phyloP scores from a whole-genome alignment of 192 early-diverging fungal species.

The Pilaira anomala region DNA sequence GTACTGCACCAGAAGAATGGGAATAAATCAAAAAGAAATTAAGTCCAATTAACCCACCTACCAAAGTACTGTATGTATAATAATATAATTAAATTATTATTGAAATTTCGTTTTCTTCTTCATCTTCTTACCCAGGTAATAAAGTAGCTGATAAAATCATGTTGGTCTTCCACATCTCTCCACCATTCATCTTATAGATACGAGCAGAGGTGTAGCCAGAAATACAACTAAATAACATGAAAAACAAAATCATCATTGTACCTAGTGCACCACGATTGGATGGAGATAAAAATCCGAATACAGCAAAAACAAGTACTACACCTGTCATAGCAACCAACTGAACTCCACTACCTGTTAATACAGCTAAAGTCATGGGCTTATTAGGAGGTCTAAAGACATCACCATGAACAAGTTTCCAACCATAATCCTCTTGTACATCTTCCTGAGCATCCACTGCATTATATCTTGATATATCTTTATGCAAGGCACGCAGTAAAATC shows the following conservation, averaged over 20 bases:
- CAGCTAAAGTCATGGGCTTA: constrained; percentile 69
- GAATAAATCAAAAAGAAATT: constrained; percentile 84
- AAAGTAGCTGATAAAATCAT: constrained; percentile 78
- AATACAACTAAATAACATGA: constrained; percentile 80
- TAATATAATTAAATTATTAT: background rate
- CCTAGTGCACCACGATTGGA: constrained; percentile 88
- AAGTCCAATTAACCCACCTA: constrained; percentile 59
- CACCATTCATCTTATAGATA: constrained; percentile 91
- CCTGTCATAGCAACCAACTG: constrained; percentile 74
- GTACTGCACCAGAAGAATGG: constrained; percentile 85
- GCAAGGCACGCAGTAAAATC: constrained; percentile 84
- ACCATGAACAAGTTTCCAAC: constrained; percentile 96
- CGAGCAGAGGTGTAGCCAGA: constrained; percentile 91
- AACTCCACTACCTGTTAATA: constrained; percentile 81
- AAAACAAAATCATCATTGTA: constrained; percentile 91
- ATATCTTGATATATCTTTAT: constrained; percentile 92
- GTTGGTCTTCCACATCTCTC: constrained; percentile 83
- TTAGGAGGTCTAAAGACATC: constrained; percentile 95
- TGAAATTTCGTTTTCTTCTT: background rate
- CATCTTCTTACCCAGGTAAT: constrained; percentile 51
- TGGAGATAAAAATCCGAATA: constrained; percentile 93
- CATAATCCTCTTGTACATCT: constrained; percentile 90
- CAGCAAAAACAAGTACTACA: constrained; percentile 79
- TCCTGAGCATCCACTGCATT: constrained; percentile 67
- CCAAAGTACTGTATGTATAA: constrained; percentile 53